Base-by-base conservation (phyloP, 768 basidiomycete species). In the Leccinum pellstonianum region DNA sequence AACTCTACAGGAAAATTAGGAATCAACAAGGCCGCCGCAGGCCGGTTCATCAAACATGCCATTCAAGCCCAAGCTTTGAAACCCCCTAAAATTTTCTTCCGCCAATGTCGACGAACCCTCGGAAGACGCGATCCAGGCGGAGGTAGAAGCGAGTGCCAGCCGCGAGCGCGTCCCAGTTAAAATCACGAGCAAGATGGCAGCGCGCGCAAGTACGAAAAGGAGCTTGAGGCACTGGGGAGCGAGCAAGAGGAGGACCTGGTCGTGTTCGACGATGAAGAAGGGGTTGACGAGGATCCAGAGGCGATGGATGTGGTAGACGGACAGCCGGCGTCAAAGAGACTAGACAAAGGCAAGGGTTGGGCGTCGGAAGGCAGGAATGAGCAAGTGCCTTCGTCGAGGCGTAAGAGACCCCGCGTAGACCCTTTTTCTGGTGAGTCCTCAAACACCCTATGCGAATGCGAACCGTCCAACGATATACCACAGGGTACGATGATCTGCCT, bases 11-110 rank as follows among this genome's bases (percentile, higher is more conserved):
- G 75, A 47, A 77, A 73, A 47, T 33, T 71, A 19, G 74, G 73
- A n/a, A 73, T 94, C 59, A 92, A 95, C 81, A 90, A 88, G 72
- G 85, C 77, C 23, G 92, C 90, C 12, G 92, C 92, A 1, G 77
- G 77, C 49, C 85, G 93, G 29, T 95, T 95, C 74, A 94, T 95
- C 72, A 90, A 87, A 72, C 81, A 90, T 69, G 91, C 91, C 27
- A 91, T 93, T 43, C 27, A 27, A 27, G 75, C 87, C 1, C 87
- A 88, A 71, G 83, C 83, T 12, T 10, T 79, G 81, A 53, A 66
- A 73, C 43, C 60, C 52, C 1, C 56, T 35, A 25, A 25, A 25
- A 25, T 63, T 66, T 76, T 29, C 27, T 29, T 29, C 27, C 7
- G 73, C 6, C 14, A 15, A 41, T 17, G 70, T 70, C 7, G 74